phyloP scores from a whole-genome alignment of 2,329 filamentous ascomycete species.

The Chrysoporthe deuterocubensis region DNA sequence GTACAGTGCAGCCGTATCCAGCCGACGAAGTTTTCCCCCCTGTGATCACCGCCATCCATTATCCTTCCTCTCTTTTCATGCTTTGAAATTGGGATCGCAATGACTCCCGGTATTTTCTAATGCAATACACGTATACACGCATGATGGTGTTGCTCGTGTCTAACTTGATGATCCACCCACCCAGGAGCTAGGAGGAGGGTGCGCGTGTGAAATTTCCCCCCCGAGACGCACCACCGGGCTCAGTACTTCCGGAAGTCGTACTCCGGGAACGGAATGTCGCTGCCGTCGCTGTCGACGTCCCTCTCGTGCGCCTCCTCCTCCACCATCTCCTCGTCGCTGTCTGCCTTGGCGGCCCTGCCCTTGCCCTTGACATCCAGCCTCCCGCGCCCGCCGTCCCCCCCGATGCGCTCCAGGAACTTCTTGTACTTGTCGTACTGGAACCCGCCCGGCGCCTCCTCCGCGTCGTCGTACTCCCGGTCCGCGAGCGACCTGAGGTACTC shows the following conservation, averaged over 20 bases:
- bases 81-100: too few relatives aligned
- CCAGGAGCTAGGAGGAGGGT: too few relatives aligned
- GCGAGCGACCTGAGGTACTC: conserved; percentile 26
- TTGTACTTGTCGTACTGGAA: conserved; percentile 21
- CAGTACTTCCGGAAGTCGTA: conserved; percentile 18
- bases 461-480: conserved; percentile 24
- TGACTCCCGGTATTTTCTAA: too few relatives aligned
- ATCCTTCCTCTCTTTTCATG: background rate
- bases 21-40: background rate
- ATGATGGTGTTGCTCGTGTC: background rate
- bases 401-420: conserved; percentile 15
- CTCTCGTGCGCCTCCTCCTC: conserved; percentile 2
- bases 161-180: background rate
- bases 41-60: background rate
- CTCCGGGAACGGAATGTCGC: conserved; percentile 1
- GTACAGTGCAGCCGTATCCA: too few relatives aligned
- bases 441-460: conserved; percentile 4
- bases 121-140: background rate
- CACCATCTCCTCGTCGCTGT: background rate
- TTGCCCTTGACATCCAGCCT: background rate
- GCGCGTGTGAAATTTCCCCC: too few relatives aligned
- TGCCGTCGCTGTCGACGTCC: background rate
- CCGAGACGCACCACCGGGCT: background rate
- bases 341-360: background rate
- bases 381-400: conserved; percentile 9